These are phyloP conservation scores for Creolimax fragrantissima DNA, from an alignment of 78 protist genomes.

Conservation along the genomic window DNA sequence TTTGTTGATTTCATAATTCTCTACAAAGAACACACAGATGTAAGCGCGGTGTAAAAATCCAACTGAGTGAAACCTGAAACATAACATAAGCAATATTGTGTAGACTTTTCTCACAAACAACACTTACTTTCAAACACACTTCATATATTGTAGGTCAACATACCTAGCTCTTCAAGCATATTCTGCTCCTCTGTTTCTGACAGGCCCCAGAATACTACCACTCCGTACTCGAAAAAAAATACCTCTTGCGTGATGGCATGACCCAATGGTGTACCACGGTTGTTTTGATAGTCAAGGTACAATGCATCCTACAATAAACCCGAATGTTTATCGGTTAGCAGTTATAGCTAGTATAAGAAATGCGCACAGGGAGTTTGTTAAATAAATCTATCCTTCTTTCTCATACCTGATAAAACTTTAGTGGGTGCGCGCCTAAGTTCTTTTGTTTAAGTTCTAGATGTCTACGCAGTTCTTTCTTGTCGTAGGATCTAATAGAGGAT, in stretches of 20 bases:
- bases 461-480: not conserved
- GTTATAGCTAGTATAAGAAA: not conserved
- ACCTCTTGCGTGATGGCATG: not conserved
- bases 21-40: not conserved
- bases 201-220: constrained; percentile 18
- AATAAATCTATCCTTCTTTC: not conserved
- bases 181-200: not conserved
- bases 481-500: not conserved
- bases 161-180: not conserved
- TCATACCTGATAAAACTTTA: not conserved
- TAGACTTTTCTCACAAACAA: no score
- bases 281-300: not conserved
- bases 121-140: no score
- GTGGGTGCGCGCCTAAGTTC: not conserved
- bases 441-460: not conserved
- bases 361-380: not conserved
- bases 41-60: no score
- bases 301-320: not conserved
- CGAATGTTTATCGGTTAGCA: not conserved
- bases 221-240: constrained; percentile 24
- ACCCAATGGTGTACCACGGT: not conserved
- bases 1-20: not conserved
- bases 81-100: no score
- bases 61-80: no score
- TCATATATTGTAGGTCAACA: no score